Conservation (phyloP, 2,329 filamentous ascomycete species). For the Neofusicoccum ribis region DNA sequence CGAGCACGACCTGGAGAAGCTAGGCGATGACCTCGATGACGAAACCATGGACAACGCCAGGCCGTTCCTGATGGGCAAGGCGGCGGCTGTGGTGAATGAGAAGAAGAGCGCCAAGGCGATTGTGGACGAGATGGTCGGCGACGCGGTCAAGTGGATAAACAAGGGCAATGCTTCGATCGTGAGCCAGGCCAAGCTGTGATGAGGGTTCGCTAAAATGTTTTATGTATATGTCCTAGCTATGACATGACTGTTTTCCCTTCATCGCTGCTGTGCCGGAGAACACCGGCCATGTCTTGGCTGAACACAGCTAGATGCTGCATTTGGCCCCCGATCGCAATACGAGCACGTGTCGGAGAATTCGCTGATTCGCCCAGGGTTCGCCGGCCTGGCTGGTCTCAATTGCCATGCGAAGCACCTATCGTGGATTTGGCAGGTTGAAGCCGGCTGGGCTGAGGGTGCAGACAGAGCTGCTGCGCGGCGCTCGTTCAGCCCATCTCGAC, state of each 20-base stretch:
- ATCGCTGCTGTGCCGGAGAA: neutral
- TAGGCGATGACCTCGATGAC: constrained; percentile 67
- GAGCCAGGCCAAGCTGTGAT: constrained; percentile 38
- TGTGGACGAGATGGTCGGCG: constrained; percentile 88
- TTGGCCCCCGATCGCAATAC: neutral
- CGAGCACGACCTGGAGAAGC: constrained; percentile 87
- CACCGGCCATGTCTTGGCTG: neutral
- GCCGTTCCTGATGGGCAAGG: constrained; percentile 95
- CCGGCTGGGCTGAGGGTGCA: no score
- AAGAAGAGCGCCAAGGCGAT: constrained; percentile 88
- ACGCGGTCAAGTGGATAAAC: constrained; percentile 71
- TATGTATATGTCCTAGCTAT: neutral
- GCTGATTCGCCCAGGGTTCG: no score
- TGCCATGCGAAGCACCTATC: no score
- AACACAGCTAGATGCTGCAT: neutral
- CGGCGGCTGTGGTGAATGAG: constrained; percentile 89
- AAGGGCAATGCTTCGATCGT: constrained; percentile 64
- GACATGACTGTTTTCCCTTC: neutral
- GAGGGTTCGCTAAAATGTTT: neutral
- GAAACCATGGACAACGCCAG: constrained; percentile 89
- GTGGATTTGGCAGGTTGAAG: no score
- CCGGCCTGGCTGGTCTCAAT: no score
- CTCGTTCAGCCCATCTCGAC: no score
- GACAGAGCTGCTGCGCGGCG: no score
- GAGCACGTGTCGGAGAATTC: neutral